Conservation (phyloP, 371 early-diverging fungal genomes). For the Apophysomyces ossiformis region DNA sequence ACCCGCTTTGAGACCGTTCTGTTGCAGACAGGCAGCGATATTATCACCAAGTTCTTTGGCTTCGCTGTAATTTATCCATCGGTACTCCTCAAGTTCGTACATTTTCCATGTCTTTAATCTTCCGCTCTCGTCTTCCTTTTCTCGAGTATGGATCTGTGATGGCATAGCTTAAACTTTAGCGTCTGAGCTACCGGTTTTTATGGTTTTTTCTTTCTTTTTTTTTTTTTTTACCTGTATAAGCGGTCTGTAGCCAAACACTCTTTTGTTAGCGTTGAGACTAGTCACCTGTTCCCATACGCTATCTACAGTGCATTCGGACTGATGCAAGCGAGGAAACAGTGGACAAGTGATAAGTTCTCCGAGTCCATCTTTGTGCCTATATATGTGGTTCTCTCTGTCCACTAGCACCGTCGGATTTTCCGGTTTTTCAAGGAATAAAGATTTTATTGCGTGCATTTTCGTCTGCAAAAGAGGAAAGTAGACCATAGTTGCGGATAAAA, state of each 20-base stretch:
- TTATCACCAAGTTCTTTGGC: slow-evolving; percentile 44
- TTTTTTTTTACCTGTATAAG: slow-evolving; percentile 43
- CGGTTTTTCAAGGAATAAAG: slow-evolving; percentile 32
- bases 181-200: not conserved
- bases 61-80: slow-evolving; percentile 51
- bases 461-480: slow-evolving; percentile 8
- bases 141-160: slow-evolving; percentile 47
- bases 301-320: slow-evolving; percentile 44
- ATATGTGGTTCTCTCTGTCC: slow-evolving; percentile 52
- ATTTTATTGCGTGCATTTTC: slow-evolving; percentile 27
- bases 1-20: slow-evolving; percentile 43
- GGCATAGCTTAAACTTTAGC: not conserved
- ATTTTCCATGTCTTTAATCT: slow-evolving; percentile 58
- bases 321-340: slow-evolving; percentile 37
- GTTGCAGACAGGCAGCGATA: slow-evolving; percentile 42
- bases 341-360: slow-evolving; percentile 51
- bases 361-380: slow-evolving; percentile 46
- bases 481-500: not conserved
- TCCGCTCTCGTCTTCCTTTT: slow-evolving; percentile 30
- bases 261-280: slow-evolving; percentile 41
- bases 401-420: slow-evolving; percentile 46
- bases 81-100: slow-evolving; percentile 61
- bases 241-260: slow-evolving; percentile 50
- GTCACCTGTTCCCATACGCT: slow-evolving; percentile 54
- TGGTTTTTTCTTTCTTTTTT: not conserved